These are phyloP conservation scores for Effrenium voratum DNA, from an alignment of 73 alveolate species.

Conservation along the genomic window DNA sequence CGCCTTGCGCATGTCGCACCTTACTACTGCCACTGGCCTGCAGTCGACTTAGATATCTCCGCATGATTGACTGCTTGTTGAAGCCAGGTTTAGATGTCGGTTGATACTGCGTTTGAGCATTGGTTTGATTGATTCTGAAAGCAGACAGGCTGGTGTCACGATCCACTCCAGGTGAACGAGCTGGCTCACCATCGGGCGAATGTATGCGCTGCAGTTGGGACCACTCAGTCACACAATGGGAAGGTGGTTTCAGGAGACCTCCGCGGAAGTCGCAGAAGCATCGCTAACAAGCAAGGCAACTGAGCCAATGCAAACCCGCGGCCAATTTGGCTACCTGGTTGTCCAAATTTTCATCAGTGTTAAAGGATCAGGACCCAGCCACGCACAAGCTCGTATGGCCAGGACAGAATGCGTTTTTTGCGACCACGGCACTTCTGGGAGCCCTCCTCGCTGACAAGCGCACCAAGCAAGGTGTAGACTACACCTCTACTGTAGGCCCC, in stretches of 20 bases:
- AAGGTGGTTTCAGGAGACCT: conserved; percentile 53
- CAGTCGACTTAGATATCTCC: background rate
- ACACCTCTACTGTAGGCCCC: conserved; percentile 67
- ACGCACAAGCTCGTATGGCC: no score
- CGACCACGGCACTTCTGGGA: conserved; percentile 72
- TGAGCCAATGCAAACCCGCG: no score
- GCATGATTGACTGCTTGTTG: no score
- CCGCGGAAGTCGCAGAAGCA: no score
- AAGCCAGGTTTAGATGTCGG: background rate
- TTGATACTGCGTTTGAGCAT: background rate
- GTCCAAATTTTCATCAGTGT: no score
- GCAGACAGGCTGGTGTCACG: background rate
- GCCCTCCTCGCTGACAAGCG: conserved; percentile 80
- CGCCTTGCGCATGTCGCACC: conserved; percentile 65
- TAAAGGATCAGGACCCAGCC: no score
- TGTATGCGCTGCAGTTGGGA: conserved; percentile 89
- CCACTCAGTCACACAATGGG: conserved; percentile 86
- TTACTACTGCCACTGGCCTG: conserved; percentile 32
- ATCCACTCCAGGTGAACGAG: conserved; percentile 50
- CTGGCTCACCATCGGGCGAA: conserved; percentile 80
- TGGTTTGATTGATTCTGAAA: background rate
- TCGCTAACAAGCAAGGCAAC: no score
- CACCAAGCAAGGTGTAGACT: conserved; percentile 84
- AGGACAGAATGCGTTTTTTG: conserved; percentile 78
- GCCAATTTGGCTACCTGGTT: no score